phyloP scores from a whole-genome alignment of 345 rosid species.

The Citrus cavaleriei region DNA sequence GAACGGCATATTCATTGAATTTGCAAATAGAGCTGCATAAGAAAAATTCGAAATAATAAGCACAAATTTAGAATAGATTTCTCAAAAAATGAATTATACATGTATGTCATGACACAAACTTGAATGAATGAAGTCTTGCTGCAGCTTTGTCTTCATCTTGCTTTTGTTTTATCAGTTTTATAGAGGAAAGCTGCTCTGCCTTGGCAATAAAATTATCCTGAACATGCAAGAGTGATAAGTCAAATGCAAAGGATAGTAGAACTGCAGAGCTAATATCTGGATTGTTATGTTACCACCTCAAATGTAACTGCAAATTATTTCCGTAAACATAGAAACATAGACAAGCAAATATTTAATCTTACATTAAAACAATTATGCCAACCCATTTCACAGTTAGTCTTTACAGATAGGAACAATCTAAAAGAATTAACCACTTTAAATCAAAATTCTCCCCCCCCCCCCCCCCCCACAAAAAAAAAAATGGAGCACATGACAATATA shows the following conservation, averaged over 20 bases:
- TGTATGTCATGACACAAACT: constrained; percentile 34
- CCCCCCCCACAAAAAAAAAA: too few relatives aligned
- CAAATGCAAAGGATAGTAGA: neutral
- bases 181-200: constrained; percentile 56
- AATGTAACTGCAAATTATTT: neutral
- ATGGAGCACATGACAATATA: neutral
- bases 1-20: constrained; percentile 21
- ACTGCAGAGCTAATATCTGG: neutral
- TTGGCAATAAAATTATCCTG: constrained; percentile 50
- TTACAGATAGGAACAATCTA: neutral
- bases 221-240: constrained; percentile 8
- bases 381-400: neutral
- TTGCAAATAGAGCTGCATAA: constrained; percentile 32
- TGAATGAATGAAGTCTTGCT: constrained; percentile 65
- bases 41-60: constrained; percentile 14
- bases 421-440: neutral
- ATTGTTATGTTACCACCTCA: neutral
- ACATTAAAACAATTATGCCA: neutral
- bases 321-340: neutral
- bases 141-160: constrained; percentile 75
- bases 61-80: neutral
- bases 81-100: neutral
- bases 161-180: constrained; percentile 71
- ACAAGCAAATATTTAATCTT: neutral
- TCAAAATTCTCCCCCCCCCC: neutral